Evolutionary conservation across 495 filamentous ascomycete genomes (phyloP), one percentile per base, ranked within the genome.

Genomic region (Neurospora sp.): DNA sequence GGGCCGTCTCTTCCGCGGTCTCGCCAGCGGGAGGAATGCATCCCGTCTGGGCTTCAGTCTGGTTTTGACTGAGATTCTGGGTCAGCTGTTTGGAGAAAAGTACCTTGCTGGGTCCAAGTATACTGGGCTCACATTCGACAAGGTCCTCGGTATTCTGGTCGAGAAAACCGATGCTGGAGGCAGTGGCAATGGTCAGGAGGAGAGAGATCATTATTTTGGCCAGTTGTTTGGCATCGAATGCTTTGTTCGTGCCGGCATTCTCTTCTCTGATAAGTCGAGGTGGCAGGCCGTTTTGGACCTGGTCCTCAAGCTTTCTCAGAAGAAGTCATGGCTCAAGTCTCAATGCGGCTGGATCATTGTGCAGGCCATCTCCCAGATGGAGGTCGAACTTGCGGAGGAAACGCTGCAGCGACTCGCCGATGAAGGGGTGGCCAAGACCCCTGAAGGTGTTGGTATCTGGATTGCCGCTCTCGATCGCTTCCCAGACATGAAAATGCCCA

Each of bases 401-500:
- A 88, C 92, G 0, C 83, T 97, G 72, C 83, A 90, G 70, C 86
- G 83, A 16, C 75, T 97, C 10, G 82, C 84, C 31, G 85, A 89
- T 42, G 84, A 87, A 59, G 90, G 92, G 0, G 80, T 96, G 54
- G 88, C 87, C 23, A 89, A 90, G 76, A 94, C 92, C 5, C 90
- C 93, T 0, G 95, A 98, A 78, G 95, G 95, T 20, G 87, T 97
- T 59, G 93, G 93, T 4, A 88, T 97, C 72, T 99, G 95, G 95
- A 84, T 98, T 70, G 86, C 85, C 10, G 86, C 91, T 12, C 83
- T 86, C 73, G 86, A 89, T 72, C 80, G 84, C 59, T 93, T 92
- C 76, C 89, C 92, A 0, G 81, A 86, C 7, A 86, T 90, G 69
- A 85, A 85, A 20, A 84, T 92, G 18, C 92, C 93, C 1, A 79